phyloP scores from a whole-genome alignment of 352 stramenopile species.

The Phytopythium ostracodes region DNA sequence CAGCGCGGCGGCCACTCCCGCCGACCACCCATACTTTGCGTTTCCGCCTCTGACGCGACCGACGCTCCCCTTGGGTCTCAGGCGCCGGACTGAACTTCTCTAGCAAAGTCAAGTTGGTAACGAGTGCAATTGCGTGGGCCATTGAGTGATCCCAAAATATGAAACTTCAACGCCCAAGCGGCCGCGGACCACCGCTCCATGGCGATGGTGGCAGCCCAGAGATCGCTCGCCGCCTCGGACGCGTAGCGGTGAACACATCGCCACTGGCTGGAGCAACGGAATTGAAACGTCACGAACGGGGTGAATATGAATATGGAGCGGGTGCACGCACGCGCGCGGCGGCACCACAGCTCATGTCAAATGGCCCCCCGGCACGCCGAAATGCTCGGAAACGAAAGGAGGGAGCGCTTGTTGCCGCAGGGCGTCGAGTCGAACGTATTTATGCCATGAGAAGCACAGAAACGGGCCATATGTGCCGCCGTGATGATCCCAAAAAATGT shows the following conservation, averaged over 20 bases:
- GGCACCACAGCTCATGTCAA: background rate
- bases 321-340: too few species aligned
- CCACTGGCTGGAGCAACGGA: too few species aligned
- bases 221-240: too few species aligned
- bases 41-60: slow-evolving; percentile 4
- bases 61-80: background rate
- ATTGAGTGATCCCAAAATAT: slow-evolving; percentile 12
- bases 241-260: too few species aligned
- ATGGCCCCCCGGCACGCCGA: background rate
- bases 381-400: background rate
- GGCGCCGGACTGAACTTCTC: slow-evolving; percentile 5
- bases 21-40: slow-evolving; percentile 9
- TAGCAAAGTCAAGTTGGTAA: background rate
- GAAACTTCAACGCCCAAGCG: slow-evolving; percentile 10
- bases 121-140: background rate
- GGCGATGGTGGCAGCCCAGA: too few species aligned
- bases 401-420: background rate
- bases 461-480: background rate
- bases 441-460: background rate
- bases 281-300: too few species aligned
- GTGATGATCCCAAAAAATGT: slow-evolving; percentile 8
- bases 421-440: slow-evolving; percentile 1
- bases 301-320: too few species aligned
- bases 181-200: too few species aligned
- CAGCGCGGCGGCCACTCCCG: background rate